Evolutionary conservation across 371 early-diverging fungal genomes (phyloP).

Genomic region (Vairimorpha ceranae): DNA sequence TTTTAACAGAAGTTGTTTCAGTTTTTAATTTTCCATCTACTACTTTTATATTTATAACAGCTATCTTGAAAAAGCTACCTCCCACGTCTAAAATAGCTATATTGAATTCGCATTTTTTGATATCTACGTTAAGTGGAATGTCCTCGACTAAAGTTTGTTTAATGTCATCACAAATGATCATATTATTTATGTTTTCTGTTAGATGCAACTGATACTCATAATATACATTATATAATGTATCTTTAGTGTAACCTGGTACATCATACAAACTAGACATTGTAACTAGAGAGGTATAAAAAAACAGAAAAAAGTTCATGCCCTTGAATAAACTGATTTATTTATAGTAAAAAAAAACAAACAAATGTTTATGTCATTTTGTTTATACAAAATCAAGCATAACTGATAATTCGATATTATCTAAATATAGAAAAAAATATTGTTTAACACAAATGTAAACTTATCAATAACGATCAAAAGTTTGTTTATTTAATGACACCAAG

Average conservation of each 20-base stretch:
- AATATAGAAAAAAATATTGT: too few species aligned
- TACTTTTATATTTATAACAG: background rate
- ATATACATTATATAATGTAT: background rate
- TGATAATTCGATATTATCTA: too few species aligned
- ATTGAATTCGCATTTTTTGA: background rate
- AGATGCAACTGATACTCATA: background rate
- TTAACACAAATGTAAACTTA: too few species aligned
- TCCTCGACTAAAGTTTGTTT: background rate
- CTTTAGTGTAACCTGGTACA: background rate
- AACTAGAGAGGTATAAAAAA: background rate
- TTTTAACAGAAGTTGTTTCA: background rate
- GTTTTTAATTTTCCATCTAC: background rate
- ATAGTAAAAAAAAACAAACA: too few species aligned
- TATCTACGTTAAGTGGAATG: background rate
- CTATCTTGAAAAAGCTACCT: conserved; percentile 10
- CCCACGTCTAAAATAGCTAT: background rate
- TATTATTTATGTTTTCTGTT: background rate
- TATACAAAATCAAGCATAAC: too few species aligned
- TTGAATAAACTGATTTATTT: too few species aligned
- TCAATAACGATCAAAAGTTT: too few species aligned
- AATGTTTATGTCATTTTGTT: too few species aligned
- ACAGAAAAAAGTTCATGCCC: background rate
- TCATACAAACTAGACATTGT: background rate
- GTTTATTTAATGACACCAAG: too few species aligned
- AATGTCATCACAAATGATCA: background rate